Percentiles rank a stretch among this genome's conserved stretches.
These are phyloP conservation scores for Botrytis squamosa DNA, from an alignment of 2,329 filamentous ascomycete genomes.

Conservation along the genomic window DNA sequence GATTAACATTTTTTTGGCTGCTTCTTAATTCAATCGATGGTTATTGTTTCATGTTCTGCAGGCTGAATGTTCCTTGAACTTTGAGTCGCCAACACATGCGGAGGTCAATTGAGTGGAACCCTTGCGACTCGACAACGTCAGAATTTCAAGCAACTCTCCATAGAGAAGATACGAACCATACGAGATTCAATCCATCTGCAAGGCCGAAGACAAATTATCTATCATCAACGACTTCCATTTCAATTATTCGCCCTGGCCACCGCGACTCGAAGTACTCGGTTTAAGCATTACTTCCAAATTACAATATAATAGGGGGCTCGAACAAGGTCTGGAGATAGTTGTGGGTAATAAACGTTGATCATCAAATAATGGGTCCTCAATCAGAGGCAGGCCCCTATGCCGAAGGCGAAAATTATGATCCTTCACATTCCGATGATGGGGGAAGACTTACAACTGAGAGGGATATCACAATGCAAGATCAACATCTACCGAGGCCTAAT, in stretches of 20 bases:
- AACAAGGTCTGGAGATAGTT: constrained; percentile 19
- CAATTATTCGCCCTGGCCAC: constrained; percentile 30
- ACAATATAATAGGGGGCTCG: constrained; percentile 25
- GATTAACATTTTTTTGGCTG: constrained; percentile 23
- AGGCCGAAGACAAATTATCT: constrained; percentile 15
- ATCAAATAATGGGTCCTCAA: constrained; percentile 40
- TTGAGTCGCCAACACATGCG: constrained; percentile 38
- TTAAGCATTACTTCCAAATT: constrained; percentile 9
- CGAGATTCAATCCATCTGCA: constrained; percentile 16
- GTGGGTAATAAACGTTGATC: constrained; percentile 22
- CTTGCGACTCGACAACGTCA: constrained; percentile 36
- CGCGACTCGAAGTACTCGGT: constrained; percentile 22
- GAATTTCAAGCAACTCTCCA: constrained; percentile 24
- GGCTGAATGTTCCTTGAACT: constrained; percentile 33
- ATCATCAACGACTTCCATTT: constrained; percentile 11
- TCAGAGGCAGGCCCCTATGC: constrained; percentile 41
- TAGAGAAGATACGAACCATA: constrained; percentile 21
- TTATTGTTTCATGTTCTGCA: constrained; percentile 38
- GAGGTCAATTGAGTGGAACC: constrained; percentile 32
- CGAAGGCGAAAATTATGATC: constrained; percentile 32
- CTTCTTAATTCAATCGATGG: constrained; percentile 28
- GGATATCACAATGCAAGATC: constrained; percentile 29
- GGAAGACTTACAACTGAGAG: constrained; percentile 31
- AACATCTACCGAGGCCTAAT: constrained; percentile 32
- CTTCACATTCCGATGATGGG: constrained; percentile 27